These are phyloP conservation scores for Endocladia muricata DNA, from an alignment of 31 red algal genomes.

Conservation along the genomic window DNA sequence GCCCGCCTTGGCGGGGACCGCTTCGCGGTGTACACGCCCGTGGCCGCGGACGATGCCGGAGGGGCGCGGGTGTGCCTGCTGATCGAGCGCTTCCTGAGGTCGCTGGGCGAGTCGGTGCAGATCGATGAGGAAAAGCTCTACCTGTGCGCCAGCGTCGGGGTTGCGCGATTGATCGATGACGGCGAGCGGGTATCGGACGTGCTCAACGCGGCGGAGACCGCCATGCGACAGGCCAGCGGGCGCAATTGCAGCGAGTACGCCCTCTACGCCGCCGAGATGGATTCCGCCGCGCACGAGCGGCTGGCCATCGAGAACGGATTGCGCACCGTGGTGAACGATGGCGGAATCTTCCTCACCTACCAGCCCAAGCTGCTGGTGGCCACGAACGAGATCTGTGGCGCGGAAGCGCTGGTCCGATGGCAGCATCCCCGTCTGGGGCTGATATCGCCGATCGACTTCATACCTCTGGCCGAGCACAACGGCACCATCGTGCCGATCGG, in stretches of 20 bases:
- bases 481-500: not conserved
- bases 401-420: constrained; percentile 17
- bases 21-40: constrained; percentile 4
- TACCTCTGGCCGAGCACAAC: not conserved
- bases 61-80: not conserved
- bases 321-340: not conserved
- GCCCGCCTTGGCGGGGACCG: constrained; percentile 27
- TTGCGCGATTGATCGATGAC: not conserved
- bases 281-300: not conserved
- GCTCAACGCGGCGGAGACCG: not conserved
- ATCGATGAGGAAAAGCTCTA: not conserved
- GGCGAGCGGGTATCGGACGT: not conserved
- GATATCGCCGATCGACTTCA: not conserved
- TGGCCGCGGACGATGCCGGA: not conserved
- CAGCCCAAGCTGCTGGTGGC: not conserved
- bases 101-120: not conserved
- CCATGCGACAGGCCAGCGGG: not conserved
- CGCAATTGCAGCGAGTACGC: not conserved
- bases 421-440: not conserved
- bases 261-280: not conserved
- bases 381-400: not conserved
- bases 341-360: not conserved
- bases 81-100: not conserved
- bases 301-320: not conserved
- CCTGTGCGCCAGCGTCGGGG: not conserved